A percentile compares a stretch with the other conserved stretches of the same genome.
These are phyloP conservation scores for Pseudomassariella vexata DNA, from an alignment of 2,329 filamentous ascomycete species.

Conservation along the genomic window DNA sequence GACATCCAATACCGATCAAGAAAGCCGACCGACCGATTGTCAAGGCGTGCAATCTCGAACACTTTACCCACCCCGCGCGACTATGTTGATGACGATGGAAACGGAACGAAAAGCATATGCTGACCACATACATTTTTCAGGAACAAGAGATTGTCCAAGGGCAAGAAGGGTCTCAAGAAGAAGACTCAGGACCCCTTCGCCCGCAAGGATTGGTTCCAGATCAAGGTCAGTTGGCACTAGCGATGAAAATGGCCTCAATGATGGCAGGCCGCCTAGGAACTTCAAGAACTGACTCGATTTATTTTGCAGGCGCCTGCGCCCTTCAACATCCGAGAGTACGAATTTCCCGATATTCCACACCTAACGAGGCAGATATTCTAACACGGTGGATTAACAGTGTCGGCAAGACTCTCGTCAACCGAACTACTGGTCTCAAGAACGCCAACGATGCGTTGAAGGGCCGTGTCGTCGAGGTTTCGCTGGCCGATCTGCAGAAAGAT, in stretches of 20 bases:
- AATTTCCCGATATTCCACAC: slow-evolving; percentile 12
- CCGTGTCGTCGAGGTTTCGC: slow-evolving; percentile 96
- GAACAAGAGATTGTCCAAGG: slow-evolving; percentile 99
- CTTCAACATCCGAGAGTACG: slow-evolving; percentile 96
- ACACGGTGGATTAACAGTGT: slow-evolving; percentile 61
- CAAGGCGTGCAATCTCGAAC: slow-evolving; percentile 8
- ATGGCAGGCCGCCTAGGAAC: slow-evolving; percentile 8
- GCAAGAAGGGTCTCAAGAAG: slow-evolving; percentile 99
- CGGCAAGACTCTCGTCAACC: slow-evolving; percentile 99
- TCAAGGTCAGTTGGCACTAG: slow-evolving; percentile 69
- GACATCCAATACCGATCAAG: too few relatives aligned
- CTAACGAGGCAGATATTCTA: slow-evolving; percentile 11
- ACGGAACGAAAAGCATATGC: slow-evolving; percentile 11
- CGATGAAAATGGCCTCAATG: slow-evolving; percentile 2
- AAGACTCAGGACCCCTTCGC: slow-evolving; percentile 95
- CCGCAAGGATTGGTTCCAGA: slow-evolving; percentile 98
- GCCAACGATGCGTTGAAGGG: slow-evolving; percentile 99
- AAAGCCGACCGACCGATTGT: slow-evolving; percentile 8
- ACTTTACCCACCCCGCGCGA: not conserved
- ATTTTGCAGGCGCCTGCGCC: slow-evolving; percentile 76
- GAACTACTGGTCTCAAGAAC: slow-evolving; percentile 99
- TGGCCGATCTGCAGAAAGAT: slow-evolving; percentile 98
- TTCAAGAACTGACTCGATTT: too few relatives aligned
- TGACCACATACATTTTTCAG: slow-evolving; percentile 38
- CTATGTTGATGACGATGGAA: not conserved